These are phyloP conservation scores for Neurospora sp. DNA, from an alignment of 495 filamentous ascomycete species.

Conservation along the genomic window DNA sequence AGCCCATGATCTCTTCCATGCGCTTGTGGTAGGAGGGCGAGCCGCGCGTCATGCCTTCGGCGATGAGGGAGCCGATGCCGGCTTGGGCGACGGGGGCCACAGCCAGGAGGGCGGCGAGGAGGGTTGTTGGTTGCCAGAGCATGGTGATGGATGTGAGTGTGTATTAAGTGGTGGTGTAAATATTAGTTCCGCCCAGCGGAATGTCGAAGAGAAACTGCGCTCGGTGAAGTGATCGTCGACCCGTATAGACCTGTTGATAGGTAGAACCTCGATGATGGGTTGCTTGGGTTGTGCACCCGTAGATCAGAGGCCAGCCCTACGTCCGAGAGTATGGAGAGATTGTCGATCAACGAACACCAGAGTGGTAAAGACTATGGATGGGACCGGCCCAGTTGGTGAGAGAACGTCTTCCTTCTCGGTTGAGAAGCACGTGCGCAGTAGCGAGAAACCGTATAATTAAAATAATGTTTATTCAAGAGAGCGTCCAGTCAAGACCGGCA, in stretches of 20 bases:
- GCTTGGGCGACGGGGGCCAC: conserved; percentile 14
- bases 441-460: background rate
- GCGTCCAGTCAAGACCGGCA: background rate
- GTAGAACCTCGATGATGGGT: background rate
- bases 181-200: background rate
- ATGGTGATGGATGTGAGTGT: conserved; percentile 11
- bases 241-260: background rate
- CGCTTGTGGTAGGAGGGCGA: conserved; percentile 13
- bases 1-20: conserved; percentile 18
- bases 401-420: background rate
- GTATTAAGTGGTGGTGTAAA: conserved; percentile 5
- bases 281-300: background rate
- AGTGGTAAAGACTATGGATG: background rate
- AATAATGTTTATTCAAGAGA: background rate
- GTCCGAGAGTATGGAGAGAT: background rate
- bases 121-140: conserved; percentile 18
- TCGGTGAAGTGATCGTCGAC: background rate
- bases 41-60: conserved; percentile 16
- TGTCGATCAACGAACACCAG: background rate
- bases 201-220: background rate
- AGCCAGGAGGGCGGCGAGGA: conserved; percentile 20
- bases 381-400: background rate
- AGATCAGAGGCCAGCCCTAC: background rate
- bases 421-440: background rate
- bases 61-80: conserved; percentile 14